Base-by-base conservation (phyloP, 2,329 filamentous ascomycete species). In the Gyromitra esculenta region DNA sequence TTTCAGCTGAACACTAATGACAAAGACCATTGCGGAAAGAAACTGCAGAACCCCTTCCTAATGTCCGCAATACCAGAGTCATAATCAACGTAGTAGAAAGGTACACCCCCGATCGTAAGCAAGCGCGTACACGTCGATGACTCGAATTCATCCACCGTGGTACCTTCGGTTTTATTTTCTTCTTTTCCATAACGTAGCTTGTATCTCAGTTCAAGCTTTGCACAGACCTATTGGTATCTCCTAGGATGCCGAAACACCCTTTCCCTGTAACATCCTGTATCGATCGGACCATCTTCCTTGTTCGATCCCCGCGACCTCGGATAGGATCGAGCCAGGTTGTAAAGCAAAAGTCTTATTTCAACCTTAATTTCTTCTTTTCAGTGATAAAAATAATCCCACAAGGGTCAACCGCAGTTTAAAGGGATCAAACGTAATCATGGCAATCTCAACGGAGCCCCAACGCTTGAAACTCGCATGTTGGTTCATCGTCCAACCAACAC, bases 181-280 rank as follows among this genome's bases (percentile, higher is more conserved):
- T 7, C 18, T 50, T 8, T 37, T 25, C 37, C 15, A 11, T 52
- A 15, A 52, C 25, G 45, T 65, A 18, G 45, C 45, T 21, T 21
- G 31, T 56, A 35, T 13, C 13, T 56, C 25, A 35, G 11, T 5
- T 21, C 11, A 56, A 56, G 62, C 54, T 59, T 69, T 45, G 54
- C 39, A 69, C 66, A 50, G 54, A 50, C 25, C 25, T 15, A 25
- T 50, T 60, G 41, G 66, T 60, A 15, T 21, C 54, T 65, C 62
- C 31, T 18, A 11, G 43, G 52, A 37, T 50, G 41, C 25, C 18
- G 31, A 59, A 59, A 69, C 66, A 18, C 39, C 5, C 11, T 39
- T 50, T 37, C 41, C 66, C 43, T 69, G 52, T 69, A 39, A 69
- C 52, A 69, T 25, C 45, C 41, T 63, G 41, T 43, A 69, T 60